phyloP scores from a whole-genome alignment of 208 protist genomes.

The Trypanosoma lewisi region DNA sequence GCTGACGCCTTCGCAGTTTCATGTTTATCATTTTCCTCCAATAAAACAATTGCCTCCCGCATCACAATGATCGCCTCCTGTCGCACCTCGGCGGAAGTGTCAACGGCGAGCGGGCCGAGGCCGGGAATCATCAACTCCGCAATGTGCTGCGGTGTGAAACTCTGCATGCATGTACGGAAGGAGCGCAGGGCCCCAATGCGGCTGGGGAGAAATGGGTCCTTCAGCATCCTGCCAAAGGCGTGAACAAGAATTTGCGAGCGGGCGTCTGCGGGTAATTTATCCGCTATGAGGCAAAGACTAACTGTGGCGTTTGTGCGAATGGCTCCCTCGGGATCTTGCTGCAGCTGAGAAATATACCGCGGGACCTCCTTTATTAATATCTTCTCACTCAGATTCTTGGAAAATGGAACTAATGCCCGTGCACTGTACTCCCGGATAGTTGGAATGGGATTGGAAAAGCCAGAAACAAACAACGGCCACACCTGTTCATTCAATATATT shows the following conservation, averaged over 20 bases:
- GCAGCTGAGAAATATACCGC: constrained; percentile 50
- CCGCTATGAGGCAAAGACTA: constrained; percentile 60
- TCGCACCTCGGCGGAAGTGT: constrained; percentile 52
- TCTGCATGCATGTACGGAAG: constrained; percentile 38
- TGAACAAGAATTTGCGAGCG: constrained; percentile 53
- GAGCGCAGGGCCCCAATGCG: constrained; percentile 60
- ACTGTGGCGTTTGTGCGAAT: constrained; percentile 90
- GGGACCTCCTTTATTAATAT: constrained; percentile 59
- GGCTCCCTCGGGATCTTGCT: constrained; percentile 68
- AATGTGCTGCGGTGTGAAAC: constrained; percentile 41
- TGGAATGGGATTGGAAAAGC: constrained; percentile 55
- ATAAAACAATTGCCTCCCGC: constrained; percentile 9
- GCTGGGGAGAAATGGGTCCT: constrained; percentile 76
- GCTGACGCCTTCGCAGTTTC: not conserved
- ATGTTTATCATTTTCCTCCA: constrained; percentile 16
- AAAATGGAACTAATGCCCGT: constrained; percentile 69
- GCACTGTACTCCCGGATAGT: constrained; percentile 75
- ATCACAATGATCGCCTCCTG: constrained; percentile 43
- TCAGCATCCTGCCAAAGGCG: constrained; percentile 74
- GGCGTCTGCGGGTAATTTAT: constrained; percentile 38
- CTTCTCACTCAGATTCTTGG: constrained; percentile 40
- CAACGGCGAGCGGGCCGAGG: constrained; percentile 58
- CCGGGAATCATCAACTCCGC: constrained; percentile 57
- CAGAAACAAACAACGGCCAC: constrained; percentile 68
- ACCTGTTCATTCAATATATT: constrained; percentile 46